phyloP scores from a whole-genome alignment of 169 alveolate genomes.

The Theileria orientalis region DNA sequence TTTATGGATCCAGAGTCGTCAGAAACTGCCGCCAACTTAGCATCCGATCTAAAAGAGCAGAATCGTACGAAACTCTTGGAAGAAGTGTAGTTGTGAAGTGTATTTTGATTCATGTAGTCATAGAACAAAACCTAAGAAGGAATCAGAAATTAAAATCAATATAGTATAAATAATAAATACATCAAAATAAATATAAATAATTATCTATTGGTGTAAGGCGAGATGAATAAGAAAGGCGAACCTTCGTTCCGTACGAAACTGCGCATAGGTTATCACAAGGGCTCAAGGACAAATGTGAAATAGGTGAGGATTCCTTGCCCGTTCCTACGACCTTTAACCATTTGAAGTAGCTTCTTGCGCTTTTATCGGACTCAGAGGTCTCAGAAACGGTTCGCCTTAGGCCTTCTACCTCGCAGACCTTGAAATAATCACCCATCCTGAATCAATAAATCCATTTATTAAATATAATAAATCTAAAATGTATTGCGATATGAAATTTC shows the following conservation, averaged over 20 bases:
- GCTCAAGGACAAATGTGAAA: conserved; percentile 32
- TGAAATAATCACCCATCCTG: conserved; percentile 57
- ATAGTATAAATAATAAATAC: not conserved
- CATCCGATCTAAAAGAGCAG: conserved; percentile 40
- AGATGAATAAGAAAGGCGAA: conserved; percentile 5
- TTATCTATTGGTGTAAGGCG: not conserved
- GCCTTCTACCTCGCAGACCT: conserved; percentile 41
- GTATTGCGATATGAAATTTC: not conserved
- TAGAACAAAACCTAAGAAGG: conserved; percentile 35
- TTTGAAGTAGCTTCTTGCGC: conserved; percentile 37
- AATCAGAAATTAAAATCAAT: not conserved
- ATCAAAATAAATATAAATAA: not conserved
- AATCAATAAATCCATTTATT: not conserved
- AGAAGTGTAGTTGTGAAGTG: conserved; percentile 19
- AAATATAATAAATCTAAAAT: not conserved
- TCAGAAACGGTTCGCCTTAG: conserved; percentile 33
- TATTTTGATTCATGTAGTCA: conserved; percentile 16
- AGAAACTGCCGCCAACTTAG: conserved; percentile 55
- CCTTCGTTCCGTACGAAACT: conserved; percentile 53
- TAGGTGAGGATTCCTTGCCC: conserved; percentile 46
- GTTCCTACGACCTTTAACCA: conserved; percentile 42
- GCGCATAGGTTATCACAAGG: conserved; percentile 20
- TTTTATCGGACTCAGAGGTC: conserved; percentile 13
- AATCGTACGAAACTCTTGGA: conserved; percentile 53
- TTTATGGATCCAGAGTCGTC: conserved; percentile 61